phyloP scores from a whole-genome alignment of 2,329 filamentous ascomycete species.

The Alternaria consortialis region DNA sequence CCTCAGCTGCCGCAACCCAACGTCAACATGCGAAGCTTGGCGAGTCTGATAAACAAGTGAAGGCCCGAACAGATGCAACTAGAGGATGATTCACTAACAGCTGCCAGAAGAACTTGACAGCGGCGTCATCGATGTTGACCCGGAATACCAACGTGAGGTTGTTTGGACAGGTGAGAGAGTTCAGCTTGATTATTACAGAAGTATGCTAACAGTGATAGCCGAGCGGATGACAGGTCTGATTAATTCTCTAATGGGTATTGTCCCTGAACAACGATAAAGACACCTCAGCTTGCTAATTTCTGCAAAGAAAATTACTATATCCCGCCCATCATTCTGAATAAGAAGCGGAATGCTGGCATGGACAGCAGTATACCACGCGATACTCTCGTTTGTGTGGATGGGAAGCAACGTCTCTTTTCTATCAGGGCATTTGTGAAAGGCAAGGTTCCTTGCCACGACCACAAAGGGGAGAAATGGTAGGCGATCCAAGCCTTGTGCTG shows the following conservation, averaged over 20 bases:
- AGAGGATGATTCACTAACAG: slow-evolving; percentile 9
- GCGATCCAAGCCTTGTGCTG: neutral
- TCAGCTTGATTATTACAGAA: neutral
- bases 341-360: slow-evolving; percentile 23
- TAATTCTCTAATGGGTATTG: slow-evolving; percentile 48
- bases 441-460: slow-evolving; percentile 55
- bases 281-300: neutral
- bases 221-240: slow-evolving; percentile 49
- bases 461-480: slow-evolving; percentile 55
- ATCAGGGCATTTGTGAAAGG: slow-evolving; percentile 57
- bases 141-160: slow-evolving; percentile 59
- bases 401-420: slow-evolving; percentile 60
- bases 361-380: slow-evolving; percentile 27
- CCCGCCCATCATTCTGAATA: slow-evolving; percentile 60
- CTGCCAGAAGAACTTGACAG: slow-evolving; percentile 31
- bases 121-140: slow-evolving; percentile 52
- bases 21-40: slow-evolving; percentile 31
- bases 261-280: neutral
- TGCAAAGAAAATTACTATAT: slow-evolving; percentile 53
- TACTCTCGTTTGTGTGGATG: slow-evolving; percentile 32
- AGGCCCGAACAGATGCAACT: no score
- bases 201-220: slow-evolving; percentile 20
- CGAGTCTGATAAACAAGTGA: slow-evolving; percentile 36
- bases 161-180: slow-evolving; percentile 51
- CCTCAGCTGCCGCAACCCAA: slow-evolving; percentile 32